A percentile compares a stretch with the other conserved stretches of the same genome.
These are phyloP conservation scores for Mycena capillaripes DNA, from an alignment of 768 basidiomycete genomes.

Conservation along the genomic window DNA sequence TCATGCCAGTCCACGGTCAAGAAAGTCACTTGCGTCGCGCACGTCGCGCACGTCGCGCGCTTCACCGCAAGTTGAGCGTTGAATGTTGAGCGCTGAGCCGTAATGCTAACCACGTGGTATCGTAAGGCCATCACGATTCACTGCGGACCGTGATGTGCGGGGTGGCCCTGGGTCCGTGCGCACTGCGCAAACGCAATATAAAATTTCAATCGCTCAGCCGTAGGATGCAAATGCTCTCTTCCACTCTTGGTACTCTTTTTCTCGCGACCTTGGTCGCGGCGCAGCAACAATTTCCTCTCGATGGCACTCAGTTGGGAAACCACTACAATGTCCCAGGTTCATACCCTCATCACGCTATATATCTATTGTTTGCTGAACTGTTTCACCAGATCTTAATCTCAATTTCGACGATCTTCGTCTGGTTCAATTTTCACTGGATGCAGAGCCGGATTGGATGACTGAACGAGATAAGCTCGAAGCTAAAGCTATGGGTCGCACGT, in stretches of 20 bases:
- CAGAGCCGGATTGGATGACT: slow-evolving; percentile 39
- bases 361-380: too few relatives aligned
- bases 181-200: background rate
- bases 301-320: background rate
- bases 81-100: too few relatives aligned
- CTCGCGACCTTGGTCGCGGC: background rate
- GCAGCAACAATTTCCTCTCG: background rate
- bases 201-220: background rate
- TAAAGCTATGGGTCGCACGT: slow-evolving; percentile 21
- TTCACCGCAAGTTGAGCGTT: too few relatives aligned
- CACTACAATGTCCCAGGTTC: background rate
- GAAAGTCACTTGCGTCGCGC: too few relatives aligned
- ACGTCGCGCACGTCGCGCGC: too few relatives aligned
- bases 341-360: too few relatives aligned
- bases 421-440: slow-evolving; percentile 63
- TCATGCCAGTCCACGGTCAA: too few relatives aligned
- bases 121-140: too few relatives aligned
- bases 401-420: slow-evolving; percentile 66
- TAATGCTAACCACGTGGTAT: too few relatives aligned
- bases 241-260: background rate
- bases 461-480: slow-evolving; percentile 30
- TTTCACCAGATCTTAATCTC: slow-evolving; percentile 57
- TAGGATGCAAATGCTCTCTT: background rate
- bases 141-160: too few relatives aligned
- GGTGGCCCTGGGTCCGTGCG: background rate